Conservation (phyloP, 257 asterid species). For the Solanum raphanifolium region DNA sequence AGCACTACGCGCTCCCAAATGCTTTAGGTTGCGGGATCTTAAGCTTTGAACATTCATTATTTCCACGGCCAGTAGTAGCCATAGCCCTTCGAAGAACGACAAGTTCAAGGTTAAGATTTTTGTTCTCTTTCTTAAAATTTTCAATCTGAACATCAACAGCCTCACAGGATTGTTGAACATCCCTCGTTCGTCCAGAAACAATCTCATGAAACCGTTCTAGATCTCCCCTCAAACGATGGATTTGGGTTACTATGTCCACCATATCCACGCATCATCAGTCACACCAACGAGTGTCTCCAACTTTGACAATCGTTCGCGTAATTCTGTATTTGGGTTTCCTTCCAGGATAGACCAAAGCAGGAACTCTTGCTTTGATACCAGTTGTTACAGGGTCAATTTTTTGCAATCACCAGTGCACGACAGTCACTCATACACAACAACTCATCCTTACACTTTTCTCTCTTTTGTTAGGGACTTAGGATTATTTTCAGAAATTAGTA, state of each 20-base stretch:
- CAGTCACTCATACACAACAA: slow-evolving; percentile 23
- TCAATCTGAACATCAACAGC: background rate
- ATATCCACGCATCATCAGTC: background rate
- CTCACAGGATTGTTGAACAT: background rate
- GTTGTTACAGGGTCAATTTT: background rate
- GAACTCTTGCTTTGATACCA: background rate
- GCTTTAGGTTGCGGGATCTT: background rate
- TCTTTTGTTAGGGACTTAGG: background rate
- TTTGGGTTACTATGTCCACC: background rate
- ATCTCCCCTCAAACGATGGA: background rate
- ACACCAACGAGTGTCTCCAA: background rate
- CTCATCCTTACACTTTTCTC: slow-evolving; percentile 25
- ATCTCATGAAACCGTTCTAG: background rate
- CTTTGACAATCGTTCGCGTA: background rate
- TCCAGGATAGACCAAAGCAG: background rate
- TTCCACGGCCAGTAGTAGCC: background rate
- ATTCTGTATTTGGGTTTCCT: background rate
- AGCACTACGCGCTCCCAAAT: background rate
- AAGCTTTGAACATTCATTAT: background rate
- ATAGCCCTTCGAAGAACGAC: background rate
- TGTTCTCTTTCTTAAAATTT: background rate
- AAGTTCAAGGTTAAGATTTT: background rate
- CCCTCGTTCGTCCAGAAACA: background rate
- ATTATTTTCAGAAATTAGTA: background rate
- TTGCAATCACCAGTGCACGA: background rate